Evolutionary conservation across 257 asterid species (phyloP).

Genomic region (Linaria vulgaris): DNA sequence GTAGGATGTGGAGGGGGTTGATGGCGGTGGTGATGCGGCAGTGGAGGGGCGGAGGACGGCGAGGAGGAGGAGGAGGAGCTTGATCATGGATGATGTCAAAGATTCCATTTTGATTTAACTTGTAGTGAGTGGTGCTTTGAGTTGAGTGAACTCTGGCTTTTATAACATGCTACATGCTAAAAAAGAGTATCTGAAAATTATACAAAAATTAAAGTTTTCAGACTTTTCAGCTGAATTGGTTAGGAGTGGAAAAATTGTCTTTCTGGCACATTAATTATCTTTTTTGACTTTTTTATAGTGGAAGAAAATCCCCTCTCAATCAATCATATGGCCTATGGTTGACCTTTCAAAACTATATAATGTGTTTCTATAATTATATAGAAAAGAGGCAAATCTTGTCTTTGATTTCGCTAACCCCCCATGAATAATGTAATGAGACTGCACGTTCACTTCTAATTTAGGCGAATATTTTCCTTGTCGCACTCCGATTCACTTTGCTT

Average conservation of each 20-base stretch:
- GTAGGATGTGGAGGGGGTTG: constrained; percentile 18
- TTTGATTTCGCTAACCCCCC: not conserved
- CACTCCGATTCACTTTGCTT: too few relatives aligned
- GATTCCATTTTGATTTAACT: constrained; percentile 31
- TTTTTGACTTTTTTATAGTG: not conserved
- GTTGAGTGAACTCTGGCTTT: not conserved
- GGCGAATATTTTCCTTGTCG: too few relatives aligned
- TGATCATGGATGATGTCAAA: constrained; percentile 15
- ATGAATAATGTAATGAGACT: not conserved
- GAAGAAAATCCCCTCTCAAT: not conserved
- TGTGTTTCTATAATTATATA: too few relatives aligned
- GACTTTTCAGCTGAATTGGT: not conserved
- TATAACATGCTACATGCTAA: not conserved
- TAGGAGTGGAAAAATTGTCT: not conserved
- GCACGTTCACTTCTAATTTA: not conserved
- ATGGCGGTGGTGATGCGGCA: constrained; percentile 16
- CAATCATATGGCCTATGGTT: not conserved
- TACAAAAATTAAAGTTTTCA: not conserved
- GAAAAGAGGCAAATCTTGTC: not conserved
- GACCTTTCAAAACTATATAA: not conserved
- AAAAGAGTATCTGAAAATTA: not conserved
- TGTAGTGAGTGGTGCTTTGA: not conserved
- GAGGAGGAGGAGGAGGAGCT: constrained; percentile 38
- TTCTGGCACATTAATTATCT: not conserved
- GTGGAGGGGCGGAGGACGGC: constrained; percentile 37